Base-by-base conservation (phyloP, 1,139 yeast genomes). In the Magnusiomyces ingens region DNA sequence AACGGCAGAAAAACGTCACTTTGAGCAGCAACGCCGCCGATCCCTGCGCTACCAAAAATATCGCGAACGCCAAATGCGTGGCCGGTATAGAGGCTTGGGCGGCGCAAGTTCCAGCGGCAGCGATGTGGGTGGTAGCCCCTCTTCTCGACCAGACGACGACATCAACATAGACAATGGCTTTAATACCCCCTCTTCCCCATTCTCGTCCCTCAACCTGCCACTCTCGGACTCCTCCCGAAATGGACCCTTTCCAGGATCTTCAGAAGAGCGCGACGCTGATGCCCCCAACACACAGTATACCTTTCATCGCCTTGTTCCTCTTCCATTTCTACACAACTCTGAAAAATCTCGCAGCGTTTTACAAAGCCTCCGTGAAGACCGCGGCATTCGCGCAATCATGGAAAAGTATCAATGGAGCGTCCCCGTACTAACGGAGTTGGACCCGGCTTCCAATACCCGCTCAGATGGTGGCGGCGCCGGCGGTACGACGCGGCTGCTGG, bases 391-490 rank as follows among this genome's bases (percentile, higher is more conserved):
- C 41, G 70, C 69, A 2, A 61, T 72, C 35, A 71, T 72, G 75
- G 60, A 57, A 41, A 67, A 66, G 55, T 64, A 72, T 58, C 60
- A 67, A 48, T 69, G 67, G 64, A 58, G 63, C 4, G 73, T 72
- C 3, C 71, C 72, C 0, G 57, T 66, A 3, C 58, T 72, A 41
- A 66, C 74, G 0, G 76, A 72, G 55, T 63, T 72, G 26, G 76
- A 72, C 50, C 76, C 76, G 0, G 66, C 71, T 1, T 57, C 67
- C 17, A 67, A 69, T 56, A 71, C 75, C 2, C 57, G 64, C 13
- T 67, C 62, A 38, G 62, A 62, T 29, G 58, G 60, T 42, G 36
- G 35, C 17, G 49, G 49, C 2, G 8, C 32, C 8, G 32, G 32
- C 4, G 32, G 32, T 5, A 56, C 60, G 6, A 55, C 58, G 19